phyloP scores from a whole-genome alignment of 805 yeast species.

The Pichia gijzeniarum region DNA sequence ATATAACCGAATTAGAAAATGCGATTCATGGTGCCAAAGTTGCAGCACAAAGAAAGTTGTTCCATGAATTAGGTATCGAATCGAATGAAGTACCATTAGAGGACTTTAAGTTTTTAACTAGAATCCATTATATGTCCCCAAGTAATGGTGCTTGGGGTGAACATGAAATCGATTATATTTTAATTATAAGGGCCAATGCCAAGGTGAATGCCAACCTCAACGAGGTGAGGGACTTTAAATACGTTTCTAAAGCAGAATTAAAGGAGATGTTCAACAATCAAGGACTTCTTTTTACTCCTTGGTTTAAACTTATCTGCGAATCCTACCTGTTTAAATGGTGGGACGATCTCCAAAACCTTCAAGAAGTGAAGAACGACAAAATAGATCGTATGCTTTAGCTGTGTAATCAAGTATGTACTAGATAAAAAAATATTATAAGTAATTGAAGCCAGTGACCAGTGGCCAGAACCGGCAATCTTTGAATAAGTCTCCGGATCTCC shows the following conservation, averaged over 20 bases:
- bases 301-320: constrained; percentile 96
- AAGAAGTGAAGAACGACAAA: constrained; percentile 38
- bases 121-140: constrained; percentile 93
- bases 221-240: constrained; percentile 77
- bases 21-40: constrained; percentile 73
- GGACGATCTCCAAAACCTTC: constrained; percentile 60
- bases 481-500: too few relatives aligned
- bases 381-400: constrained; percentile 41
- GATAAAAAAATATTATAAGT: too few relatives aligned
- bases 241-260: constrained; percentile 64
- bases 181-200: constrained; percentile 58
- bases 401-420: not conserved
- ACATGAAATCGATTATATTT: constrained; percentile 93
- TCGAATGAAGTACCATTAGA: constrained; percentile 53
- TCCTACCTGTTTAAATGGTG: constrained; percentile 92
- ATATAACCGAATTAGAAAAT: constrained; percentile 36
- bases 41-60: constrained; percentile 89
- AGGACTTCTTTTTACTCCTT: constrained; percentile 77
- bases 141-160: constrained; percentile 86
- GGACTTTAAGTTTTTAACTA: constrained; percentile 74
- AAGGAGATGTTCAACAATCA: constrained; percentile 68
- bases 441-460: not conserved
- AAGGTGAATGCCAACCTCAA: constrained; percentile 54
- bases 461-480: too few relatives aligned
- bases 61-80: constrained; percentile 85